Base-by-base conservation (phyloP, 768 basidiomycete species). In the Suillus alpinus region DNA sequence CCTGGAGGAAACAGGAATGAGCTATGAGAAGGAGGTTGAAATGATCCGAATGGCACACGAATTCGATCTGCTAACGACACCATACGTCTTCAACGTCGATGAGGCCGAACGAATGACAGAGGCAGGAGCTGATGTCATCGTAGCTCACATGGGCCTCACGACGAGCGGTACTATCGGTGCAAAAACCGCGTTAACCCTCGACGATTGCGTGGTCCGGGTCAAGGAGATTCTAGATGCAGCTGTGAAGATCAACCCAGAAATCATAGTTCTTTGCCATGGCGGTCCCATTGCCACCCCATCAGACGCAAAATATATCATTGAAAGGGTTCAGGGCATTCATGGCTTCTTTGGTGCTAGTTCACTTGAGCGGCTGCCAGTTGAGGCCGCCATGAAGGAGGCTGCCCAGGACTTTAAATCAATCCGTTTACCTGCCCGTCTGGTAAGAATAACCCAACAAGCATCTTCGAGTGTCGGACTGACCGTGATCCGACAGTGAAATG, bases 321-420 rank as follows among this genome's bases (percentile, higher is more conserved):
- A 52, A 47, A 62, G 57, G 2, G 63, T 56, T n/a, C 26, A 52
- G 13, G 65, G 58, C 3, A 59, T 67, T 41, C 65, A 68, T 23
- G 71, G 71, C 14, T 68, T 73, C 64, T 70, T 71, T 16, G 70
- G 70, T 12, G 69, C 68, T n/a, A 71, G 69, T 50, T 62, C 70
- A 46, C 20, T 70, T 37, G 69, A 71, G 56, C 62, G 68, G 36
- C 39, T 70, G 18, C 69, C 64, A 16, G 71, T 72, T 32, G 69
- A 70, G 58, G 47, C n/a, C 0, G 69, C 64, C 49, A 63, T 70
- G 62, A 68, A 63, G 57, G 55, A 53, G 9, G 60, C 37, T 40
- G 57, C 69, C 40, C 59, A 62, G 8, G 60, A 59, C 32, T 70
- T 72, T 58, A 72, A 72, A 58, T 61, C 63, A 26, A 70, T 70